Conservation (phyloP, 352 stramenopile genomes). For the Phytophthora pinifolia region DNA sequence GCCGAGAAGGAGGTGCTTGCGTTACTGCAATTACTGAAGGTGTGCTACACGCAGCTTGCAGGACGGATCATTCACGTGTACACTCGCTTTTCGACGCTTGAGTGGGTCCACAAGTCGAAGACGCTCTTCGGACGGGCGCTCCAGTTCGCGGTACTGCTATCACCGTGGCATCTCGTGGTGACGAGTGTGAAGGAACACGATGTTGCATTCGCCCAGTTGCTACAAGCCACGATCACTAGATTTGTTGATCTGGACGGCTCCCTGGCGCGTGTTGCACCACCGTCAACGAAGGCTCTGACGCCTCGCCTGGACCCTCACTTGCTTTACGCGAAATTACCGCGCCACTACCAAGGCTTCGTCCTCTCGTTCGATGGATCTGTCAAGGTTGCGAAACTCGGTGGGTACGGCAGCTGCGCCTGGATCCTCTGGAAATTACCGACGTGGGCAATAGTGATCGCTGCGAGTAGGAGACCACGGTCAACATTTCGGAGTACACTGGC, state of each 20-base stretch:
- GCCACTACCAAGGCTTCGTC: neutral
- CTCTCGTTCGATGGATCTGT: slow-evolving; percentile 24
- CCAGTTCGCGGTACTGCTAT: slow-evolving; percentile 13
- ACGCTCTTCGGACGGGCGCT: slow-evolving; percentile 1
- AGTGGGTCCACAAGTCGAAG: slow-evolving; percentile 17
- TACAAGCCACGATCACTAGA: slow-evolving; percentile 1
- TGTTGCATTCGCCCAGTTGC: slow-evolving; percentile 2
- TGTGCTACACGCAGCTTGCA: slow-evolving; percentile 12
- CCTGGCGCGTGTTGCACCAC: neutral
- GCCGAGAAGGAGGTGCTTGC: slow-evolving; percentile 15
- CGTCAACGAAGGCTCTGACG: neutral
- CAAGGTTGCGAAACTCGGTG: slow-evolving; percentile 4
- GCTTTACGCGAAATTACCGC: neutral
- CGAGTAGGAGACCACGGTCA: neutral
- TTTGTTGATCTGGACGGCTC: slow-evolving; percentile 2
- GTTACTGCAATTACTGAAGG: slow-evolving; percentile 1
- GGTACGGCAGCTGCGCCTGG: slow-evolving; percentile 9
- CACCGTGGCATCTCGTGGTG: slow-evolving; percentile 10
- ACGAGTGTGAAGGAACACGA: neutral
- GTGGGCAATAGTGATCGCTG: slow-evolving; percentile 1
- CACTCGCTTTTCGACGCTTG: slow-evolving; percentile 17
- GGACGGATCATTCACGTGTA: slow-evolving; percentile 10
- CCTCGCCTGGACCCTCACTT: neutral
- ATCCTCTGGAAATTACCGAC: slow-evolving; percentile 1
- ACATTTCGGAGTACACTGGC: neutral